Percentiles rank a stretch among this genome's conserved stretches.
phyloP scores from a whole-genome alignment of 805 yeast genomes.

The Candida boidinii region DNA sequence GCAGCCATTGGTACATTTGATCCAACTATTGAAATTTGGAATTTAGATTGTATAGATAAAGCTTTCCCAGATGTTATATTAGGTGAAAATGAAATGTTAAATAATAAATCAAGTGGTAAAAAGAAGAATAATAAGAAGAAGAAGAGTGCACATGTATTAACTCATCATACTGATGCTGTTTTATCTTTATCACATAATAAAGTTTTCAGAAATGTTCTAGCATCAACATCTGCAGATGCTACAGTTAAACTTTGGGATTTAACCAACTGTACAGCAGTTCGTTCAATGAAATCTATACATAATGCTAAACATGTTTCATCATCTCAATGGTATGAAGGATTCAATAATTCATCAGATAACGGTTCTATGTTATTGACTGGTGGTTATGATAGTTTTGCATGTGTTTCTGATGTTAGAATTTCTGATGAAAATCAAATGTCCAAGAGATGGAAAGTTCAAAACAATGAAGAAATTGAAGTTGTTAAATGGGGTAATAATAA shows the following conservation, averaged over 20 bases:
- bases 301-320: slow-evolving; percentile 73
- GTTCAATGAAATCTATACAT: slow-evolving; percentile 68
- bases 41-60: slow-evolving; percentile 83
- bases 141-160: slow-evolving; percentile 43
- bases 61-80: slow-evolving; percentile 91
- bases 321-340: slow-evolving; percentile 77
- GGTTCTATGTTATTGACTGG: slow-evolving; percentile 75
- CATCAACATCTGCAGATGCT: slow-evolving; percentile 91
- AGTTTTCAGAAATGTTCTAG: slow-evolving; percentile 73
- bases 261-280: slow-evolving; percentile 62
- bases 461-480: slow-evolving; percentile 70
- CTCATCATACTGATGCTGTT: slow-evolving; percentile 92
- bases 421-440: slow-evolving; percentile 51
- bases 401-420: slow-evolving; percentile 78
- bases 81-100: slow-evolving; percentile 59
- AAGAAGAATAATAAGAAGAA: slow-evolving; percentile 41
- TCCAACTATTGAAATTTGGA: slow-evolving; percentile 97
- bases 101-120: slow-evolving; percentile 13
- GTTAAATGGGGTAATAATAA: slow-evolving; percentile 63
- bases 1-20: slow-evolving; percentile 97
- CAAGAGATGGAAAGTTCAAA: slow-evolving; percentile 56
- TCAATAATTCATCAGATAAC: slow-evolving; percentile 26
- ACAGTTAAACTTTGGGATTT: slow-evolving; percentile 96
- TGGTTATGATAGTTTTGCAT: slow-evolving; percentile 83
- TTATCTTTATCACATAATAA: slow-evolving; percentile 79